Evolutionary conservation across 83 land plant species (phyloP).

Genomic region (Picea abies): DNA sequence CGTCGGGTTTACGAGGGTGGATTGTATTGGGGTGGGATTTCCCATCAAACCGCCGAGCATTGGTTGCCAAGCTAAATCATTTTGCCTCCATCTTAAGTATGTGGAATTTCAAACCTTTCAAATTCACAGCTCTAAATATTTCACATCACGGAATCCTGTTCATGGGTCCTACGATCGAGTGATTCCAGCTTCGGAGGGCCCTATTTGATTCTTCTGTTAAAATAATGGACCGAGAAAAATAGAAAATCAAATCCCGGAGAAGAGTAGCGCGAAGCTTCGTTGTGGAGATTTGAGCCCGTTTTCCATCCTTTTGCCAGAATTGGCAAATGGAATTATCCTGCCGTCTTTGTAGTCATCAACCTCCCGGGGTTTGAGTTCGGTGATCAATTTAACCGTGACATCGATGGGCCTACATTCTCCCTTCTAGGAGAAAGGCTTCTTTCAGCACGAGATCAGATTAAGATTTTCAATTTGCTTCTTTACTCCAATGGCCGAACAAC

Average conservation of each 20-base stretch:
- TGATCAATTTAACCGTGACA: not conserved
- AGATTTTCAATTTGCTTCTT: no score
- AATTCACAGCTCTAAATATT: no score
- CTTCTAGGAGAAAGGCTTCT: constrained; percentile 11
- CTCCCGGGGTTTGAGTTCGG: not conserved
- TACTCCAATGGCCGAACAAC: no score
- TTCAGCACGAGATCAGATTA: not conserved
- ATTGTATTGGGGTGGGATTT: constrained; percentile 11
- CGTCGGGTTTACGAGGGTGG: not conserved
- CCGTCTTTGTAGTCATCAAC: not conserved
- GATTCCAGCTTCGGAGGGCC: constrained; percentile 15
- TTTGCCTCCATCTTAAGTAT: constrained; percentile 16
- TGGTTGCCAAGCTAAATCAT: constrained; percentile 13
- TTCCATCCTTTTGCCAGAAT: constrained; percentile 3
- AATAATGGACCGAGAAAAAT: not conserved
- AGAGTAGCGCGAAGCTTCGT: constrained; percentile 7
- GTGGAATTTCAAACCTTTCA: not conserved
- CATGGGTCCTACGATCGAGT: not conserved
- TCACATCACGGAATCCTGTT: no score
- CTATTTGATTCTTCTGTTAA: constrained; percentile 9
- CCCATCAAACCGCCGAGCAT: constrained; percentile 18
- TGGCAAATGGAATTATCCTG: not conserved
- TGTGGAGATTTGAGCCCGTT: constrained; percentile 2
- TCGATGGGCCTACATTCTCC: not conserved
- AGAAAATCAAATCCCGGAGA: not conserved